Percentiles rank a stretch among this genome's conserved stretches.
Evolutionary conservation across 176 grass and related monocot species (phyloP).

Genomic region (Ensete ventricosum): DNA sequence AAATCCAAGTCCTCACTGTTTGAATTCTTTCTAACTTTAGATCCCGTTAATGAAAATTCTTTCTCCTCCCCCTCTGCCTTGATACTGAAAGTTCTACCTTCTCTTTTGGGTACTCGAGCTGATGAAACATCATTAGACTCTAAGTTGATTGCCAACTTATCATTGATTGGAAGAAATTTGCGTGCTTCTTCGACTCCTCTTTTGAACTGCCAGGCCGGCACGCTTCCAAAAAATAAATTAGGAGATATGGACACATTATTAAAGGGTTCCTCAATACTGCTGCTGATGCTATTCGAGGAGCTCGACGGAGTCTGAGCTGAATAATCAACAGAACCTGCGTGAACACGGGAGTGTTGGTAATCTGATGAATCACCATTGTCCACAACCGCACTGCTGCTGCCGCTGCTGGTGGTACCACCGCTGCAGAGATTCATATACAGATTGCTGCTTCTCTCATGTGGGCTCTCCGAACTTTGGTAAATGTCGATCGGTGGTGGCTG

Average conservation of each 20-base stretch:
- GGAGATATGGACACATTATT: constrained; percentile 44
- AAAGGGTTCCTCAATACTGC: constrained; percentile 51
- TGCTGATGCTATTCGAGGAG: constrained; percentile 24
- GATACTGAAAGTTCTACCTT: constrained; percentile 10
- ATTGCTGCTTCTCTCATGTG: constrained; percentile 35
- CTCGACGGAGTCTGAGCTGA: constrained; percentile 19
- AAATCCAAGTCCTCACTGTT: constrained; percentile 70
- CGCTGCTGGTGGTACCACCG: constrained; percentile 26
- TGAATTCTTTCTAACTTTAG: constrained; percentile 35
- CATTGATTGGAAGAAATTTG: constrained; percentile 48
- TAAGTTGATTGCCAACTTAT: constrained; percentile 45
- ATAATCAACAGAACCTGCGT: constrained; percentile 16
- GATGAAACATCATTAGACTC: constrained; percentile 26
- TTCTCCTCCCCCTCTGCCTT: constrained; percentile 32
- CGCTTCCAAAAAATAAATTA: constrained; percentile 64
- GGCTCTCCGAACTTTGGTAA: constrained; percentile 31
- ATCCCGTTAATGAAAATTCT: constrained; percentile 24
- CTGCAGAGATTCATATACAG: constrained; percentile 10
- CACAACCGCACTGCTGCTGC: constrained; percentile 12
- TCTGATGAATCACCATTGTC: constrained; percentile 27
- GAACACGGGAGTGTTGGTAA: constrained; percentile 11
- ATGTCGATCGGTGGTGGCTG: not conserved
- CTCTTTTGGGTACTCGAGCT: constrained; percentile 19
- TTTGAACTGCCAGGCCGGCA: constrained; percentile 89
- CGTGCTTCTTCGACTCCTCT: constrained; percentile 64